Base-by-base conservation (phyloP, 495 filamentous ascomycete genomes). In the Corynascus novoguineensis region DNA sequence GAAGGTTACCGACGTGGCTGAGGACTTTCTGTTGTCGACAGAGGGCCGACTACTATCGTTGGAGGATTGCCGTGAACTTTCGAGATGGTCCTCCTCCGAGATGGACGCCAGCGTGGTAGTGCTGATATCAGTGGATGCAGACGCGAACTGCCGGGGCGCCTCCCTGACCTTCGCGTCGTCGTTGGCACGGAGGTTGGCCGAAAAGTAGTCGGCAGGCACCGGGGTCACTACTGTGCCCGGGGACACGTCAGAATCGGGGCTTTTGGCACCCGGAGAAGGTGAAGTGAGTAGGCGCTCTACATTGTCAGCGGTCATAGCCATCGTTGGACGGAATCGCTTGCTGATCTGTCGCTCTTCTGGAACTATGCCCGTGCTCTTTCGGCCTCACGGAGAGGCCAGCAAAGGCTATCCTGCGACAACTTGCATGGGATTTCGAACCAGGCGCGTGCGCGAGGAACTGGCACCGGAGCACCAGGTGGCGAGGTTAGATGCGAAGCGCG, bases 331-430 rank as follows among this genome's bases (percentile, higher is more conserved):
- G 54, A 25, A 46, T 51, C 7, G 5, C 12, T 19, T 25, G 24
- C 42, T 27, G 9, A 27, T 11, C 49, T 14, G 50, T 53, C 28
- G 54, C 37, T 53, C 48, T 45, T 46, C 17, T n/a, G 31, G 25
- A 22, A 55, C 68, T 69, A 65, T 67, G 72, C 73, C 69, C 69
- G 54, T 62, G 69, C 71, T 69, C 64, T 62, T 62, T 63, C 67
- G 71, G 66, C 73, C 74, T 76, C 74, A 58, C 60, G 53, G 51
- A 65, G 72, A 74, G 74, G 72, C 71, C 75, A 70, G 73, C 71
- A 75, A 69, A 71, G 70, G 72, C 68, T 71, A 64, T 63, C 60
- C 68, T 57, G 66, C 63, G 67, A 62, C 37, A 64, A 63, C 64
- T 62, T 55, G 75, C 75, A 76, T 76, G 65, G 72, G 70, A 65